Percentiles rank a stretch among this genome's conserved stretches.
Evolutionary conservation across 192 early-diverging fungal species (phyloP).

Genomic region (Gigaspora rosea): DNA sequence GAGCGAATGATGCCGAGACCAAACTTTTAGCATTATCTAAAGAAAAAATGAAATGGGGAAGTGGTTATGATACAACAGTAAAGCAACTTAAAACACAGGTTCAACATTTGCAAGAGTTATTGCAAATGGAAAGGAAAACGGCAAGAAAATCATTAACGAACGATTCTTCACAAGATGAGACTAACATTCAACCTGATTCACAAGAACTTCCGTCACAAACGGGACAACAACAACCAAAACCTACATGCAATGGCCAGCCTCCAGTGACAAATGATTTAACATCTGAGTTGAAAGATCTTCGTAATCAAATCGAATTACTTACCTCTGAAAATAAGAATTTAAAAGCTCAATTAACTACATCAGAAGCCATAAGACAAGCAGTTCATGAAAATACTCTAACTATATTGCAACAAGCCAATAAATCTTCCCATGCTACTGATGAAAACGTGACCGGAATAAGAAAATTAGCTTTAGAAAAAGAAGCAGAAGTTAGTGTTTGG

Average conservation of each 20-base stretch:
- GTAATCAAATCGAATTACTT: slow-evolving; percentile 4
- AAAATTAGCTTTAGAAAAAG: slow-evolving; percentile 8
- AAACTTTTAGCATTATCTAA: slow-evolving; percentile 20
- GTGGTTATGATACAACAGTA: slow-evolving; percentile 15
- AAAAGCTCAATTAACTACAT: neutral
- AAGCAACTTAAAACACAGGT: slow-evolving; percentile 21
- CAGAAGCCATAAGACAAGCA: neutral
- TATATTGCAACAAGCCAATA: slow-evolving; percentile 3
- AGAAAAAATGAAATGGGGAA: slow-evolving; percentile 29
- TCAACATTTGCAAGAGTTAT: slow-evolving; percentile 24
- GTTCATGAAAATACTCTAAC: slow-evolving; percentile 18
- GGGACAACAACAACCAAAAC: neutral
- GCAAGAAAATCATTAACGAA: neutral
- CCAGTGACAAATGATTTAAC: neutral
- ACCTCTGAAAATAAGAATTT: slow-evolving; percentile 3
- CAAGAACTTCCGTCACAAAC: neutral
- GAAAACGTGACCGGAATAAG: neutral
- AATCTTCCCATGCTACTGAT: neutral
- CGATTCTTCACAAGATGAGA: neutral
- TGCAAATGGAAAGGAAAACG: slow-evolving; percentile 25
- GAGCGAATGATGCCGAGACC: slow-evolving; percentile 15
- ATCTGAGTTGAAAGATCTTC: neutral
- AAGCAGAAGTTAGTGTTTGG: slow-evolving; percentile 1
- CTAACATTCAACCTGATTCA: neutral
- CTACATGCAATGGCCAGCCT: neutral